Conservation (phyloP, 208 protist species). For the Acanthamoeba sp. region DNA sequence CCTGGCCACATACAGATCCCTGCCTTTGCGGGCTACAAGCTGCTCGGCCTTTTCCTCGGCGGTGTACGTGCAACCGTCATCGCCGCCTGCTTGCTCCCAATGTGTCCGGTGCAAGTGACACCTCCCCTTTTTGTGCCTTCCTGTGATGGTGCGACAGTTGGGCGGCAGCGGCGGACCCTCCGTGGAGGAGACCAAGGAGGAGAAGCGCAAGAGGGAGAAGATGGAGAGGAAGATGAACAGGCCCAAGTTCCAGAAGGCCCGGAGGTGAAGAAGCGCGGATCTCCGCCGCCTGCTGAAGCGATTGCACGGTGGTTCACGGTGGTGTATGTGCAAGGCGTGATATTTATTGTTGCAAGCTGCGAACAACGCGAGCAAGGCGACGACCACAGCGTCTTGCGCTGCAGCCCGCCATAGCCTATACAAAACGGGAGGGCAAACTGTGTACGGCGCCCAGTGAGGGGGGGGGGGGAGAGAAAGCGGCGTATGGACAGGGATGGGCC, state of each 20-base stretch:
- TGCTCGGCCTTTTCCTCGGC: conserved; percentile 19
- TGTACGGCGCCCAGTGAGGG: too few species aligned
- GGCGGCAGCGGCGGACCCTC: not conserved
- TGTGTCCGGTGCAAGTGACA: not conserved
- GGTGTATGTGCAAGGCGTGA: not conserved
- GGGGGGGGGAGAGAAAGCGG: not conserved
- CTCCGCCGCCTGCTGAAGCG: too few species aligned
- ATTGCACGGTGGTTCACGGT: too few species aligned
- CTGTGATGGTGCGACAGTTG: not conserved
- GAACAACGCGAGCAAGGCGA: not conserved
- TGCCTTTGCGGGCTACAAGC: conserved; percentile 57
- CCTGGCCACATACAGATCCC: conserved; percentile 23
- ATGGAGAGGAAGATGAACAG: conserved; percentile 62
- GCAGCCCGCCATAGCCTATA: too few species aligned
- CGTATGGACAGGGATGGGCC: not conserved
- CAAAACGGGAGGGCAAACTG: too few species aligned
- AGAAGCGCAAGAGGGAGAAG: conserved; percentile 61
- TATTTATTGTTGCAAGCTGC: not conserved
- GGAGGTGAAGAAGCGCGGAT: not conserved
- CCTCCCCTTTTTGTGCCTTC: not conserved
- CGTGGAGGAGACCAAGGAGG: conserved; percentile 37
- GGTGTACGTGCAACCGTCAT: not conserved
- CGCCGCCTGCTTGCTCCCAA: not conserved
- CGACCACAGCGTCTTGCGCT: too few species aligned
- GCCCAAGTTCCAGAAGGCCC: conserved; percentile 14